Base-by-base conservation (phyloP, 2,329 filamentous ascomycete species). In the Fusarium sp. region DNA sequence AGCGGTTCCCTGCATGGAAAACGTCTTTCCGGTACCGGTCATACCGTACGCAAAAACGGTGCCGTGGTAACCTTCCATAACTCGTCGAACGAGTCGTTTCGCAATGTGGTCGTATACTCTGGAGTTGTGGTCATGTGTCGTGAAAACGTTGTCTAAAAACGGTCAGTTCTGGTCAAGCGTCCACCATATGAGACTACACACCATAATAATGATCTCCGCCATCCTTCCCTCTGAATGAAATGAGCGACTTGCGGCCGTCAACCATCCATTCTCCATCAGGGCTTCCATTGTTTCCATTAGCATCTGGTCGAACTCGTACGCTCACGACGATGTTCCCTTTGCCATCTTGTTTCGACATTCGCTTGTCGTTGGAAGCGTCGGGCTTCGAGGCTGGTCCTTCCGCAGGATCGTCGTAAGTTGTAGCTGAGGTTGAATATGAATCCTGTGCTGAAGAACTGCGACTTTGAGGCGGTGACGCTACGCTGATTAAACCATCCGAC, bases 31-130 rank as follows among this genome's bases (percentile, higher is more conserved):
- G 1, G 96, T 98, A 67, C 96, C 96, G 6, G 96, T 99, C 94
- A 98, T 98, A 77, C 96, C 96, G 79, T 99, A 99, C 20, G 95
- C 95, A 79, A 99, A 98, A 25, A 99, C 96, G 2, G 96, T 99
- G 63, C 95, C 96, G 76, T 98, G 95, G 79, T 98, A 99, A 43
- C 96, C 96, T 83, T 99, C 96, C 96, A 99, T 99, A 51, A 99
- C 96, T 75, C 96, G 88, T 73, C 96, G 92, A 48, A 99, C 96
- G 54, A 99, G 85, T 67, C 96, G 92, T 82, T 98, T 98, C 45
- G 96, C 96, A 47, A 89, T 93, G 68, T 95, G 90, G 80, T 99
- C 96, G 79, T 99, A 99, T 12, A 99, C 96, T 78, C 92, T 91
- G 55, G 93, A 90, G 78, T 99, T 99, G 78, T 98, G 93, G 78